Evolutionary conservation across 2,329 filamentous ascomycete genomes (phyloP).

Genomic region (Colletotrichum kahawae): DNA sequence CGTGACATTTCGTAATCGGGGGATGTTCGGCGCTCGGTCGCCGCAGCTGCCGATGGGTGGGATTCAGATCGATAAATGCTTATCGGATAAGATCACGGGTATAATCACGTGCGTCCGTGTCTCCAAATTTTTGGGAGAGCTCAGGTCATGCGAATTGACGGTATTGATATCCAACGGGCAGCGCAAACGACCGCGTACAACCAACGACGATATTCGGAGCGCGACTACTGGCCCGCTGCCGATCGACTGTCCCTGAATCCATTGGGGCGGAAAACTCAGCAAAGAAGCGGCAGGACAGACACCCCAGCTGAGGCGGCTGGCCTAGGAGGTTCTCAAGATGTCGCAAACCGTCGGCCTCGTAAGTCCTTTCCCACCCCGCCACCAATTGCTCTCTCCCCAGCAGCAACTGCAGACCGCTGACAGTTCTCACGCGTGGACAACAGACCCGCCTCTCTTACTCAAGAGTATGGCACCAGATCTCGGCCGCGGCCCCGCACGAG

Average conservation of each 20-base stretch:
- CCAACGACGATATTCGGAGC: neutral
- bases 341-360: constrained; percentile 82
- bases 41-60: neutral
- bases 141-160: neutral
- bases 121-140: constrained; percentile 17
- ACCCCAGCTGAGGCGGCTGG: constrained; percentile 5
- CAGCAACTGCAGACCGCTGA: neutral
- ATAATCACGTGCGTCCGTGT: neutral
- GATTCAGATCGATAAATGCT: neutral
- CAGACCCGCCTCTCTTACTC: constrained; percentile 97
- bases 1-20: neutral
- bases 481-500: constrained; percentile 70
- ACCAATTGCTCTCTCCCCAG: neutral
- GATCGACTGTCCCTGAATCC: neutral
- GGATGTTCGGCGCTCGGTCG: neutral
- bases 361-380: constrained; percentile 30
- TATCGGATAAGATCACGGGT: neutral
- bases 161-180: neutral
- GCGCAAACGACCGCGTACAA: constrained; percentile 6
- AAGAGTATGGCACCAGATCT: constrained; percentile 90
- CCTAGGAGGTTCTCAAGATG: constrained; percentile 54
- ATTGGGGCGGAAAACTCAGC: neutral
- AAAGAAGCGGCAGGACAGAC: neutral
- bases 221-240: constrained; percentile 24
- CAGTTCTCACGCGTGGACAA: neutral